Percentiles rank a stretch among this genome's conserved stretches.
Evolutionary conservation across 1,284 basidiomycete species (phyloP).

Genomic region (Microbotryum intermedium): DNA sequence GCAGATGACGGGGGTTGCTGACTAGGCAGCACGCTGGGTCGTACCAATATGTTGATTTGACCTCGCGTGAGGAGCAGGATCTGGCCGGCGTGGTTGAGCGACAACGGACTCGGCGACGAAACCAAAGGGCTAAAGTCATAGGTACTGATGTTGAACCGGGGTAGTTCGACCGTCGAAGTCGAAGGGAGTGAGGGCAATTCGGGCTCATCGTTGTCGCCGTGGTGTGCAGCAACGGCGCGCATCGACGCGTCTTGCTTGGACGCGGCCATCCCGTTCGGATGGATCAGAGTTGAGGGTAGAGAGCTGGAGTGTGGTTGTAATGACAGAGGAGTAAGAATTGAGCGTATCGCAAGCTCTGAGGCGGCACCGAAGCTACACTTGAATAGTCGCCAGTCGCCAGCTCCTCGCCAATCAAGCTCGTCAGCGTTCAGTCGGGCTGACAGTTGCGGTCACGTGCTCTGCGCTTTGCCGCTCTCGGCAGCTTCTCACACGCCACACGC

Average conservation of each 20-base stretch:
- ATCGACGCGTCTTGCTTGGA: neutral
- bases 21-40: neutral
- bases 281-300: neutral
- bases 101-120: neutral
- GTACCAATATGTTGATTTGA: constrained; percentile 20
- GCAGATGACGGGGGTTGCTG: neutral
- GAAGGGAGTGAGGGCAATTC: neutral
- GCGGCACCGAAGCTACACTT: no score
- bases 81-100: constrained; percentile 10
- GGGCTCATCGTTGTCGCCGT: neutral
- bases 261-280: neutral
- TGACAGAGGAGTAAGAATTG: no score
- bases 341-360: no score
- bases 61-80: constrained; percentile 11
- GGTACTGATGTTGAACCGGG: neutral
- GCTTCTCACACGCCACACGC: no score
- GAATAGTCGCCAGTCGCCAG: no score
- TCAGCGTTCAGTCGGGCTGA: no score
- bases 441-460: no score
- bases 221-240: neutral
- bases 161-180: neutral
- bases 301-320: no score
- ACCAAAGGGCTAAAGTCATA: neutral
- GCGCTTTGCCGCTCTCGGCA: no score
- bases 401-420: no score